phyloP scores from a whole-genome alignment of 1,284 basidiomycete species.

The Leccinum pallidistipes region DNA sequence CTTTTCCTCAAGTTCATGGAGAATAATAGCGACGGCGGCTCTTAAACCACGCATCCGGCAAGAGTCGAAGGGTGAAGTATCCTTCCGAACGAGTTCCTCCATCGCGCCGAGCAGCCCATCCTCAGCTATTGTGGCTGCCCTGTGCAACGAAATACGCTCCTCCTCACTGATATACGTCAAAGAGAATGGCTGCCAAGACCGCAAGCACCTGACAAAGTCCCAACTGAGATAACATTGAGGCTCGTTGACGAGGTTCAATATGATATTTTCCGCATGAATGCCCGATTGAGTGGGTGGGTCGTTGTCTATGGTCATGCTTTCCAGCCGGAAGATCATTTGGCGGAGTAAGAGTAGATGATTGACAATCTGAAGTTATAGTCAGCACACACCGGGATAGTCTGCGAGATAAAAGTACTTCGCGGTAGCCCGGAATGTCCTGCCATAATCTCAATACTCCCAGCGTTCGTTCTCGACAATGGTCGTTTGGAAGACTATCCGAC shows the following conservation, averaged over 20 bases:
- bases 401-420: constrained; percentile 45
- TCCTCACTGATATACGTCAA: constrained; percentile 60
- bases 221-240: constrained; percentile 60
- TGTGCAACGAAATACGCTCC: constrained; percentile 55
- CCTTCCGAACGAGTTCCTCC: constrained; percentile 48
- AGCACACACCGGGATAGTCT: not conserved
- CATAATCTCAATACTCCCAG: constrained; percentile 65
- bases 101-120: constrained; percentile 64
- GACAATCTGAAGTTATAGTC: constrained; percentile 19
- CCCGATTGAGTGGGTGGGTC: constrained; percentile 61
- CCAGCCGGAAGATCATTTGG: constrained; percentile 28
- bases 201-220: constrained; percentile 56
- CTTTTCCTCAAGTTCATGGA: constrained; percentile 48
- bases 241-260: constrained; percentile 57
- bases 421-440: constrained; percentile 49
- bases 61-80: constrained; percentile 38
- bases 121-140: constrained; percentile 61
- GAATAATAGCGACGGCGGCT: constrained; percentile 58
- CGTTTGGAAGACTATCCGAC: constrained; percentile 73
- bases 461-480: constrained; percentile 58
- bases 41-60: constrained; percentile 57
- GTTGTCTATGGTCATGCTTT: constrained; percentile 44
- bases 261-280: constrained; percentile 65
- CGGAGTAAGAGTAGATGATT: constrained; percentile 30
- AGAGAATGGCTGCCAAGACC: constrained; percentile 44